Conservation (phyloP, 768 basidiomycete species). For the Podaxis pistillaris region DNA sequence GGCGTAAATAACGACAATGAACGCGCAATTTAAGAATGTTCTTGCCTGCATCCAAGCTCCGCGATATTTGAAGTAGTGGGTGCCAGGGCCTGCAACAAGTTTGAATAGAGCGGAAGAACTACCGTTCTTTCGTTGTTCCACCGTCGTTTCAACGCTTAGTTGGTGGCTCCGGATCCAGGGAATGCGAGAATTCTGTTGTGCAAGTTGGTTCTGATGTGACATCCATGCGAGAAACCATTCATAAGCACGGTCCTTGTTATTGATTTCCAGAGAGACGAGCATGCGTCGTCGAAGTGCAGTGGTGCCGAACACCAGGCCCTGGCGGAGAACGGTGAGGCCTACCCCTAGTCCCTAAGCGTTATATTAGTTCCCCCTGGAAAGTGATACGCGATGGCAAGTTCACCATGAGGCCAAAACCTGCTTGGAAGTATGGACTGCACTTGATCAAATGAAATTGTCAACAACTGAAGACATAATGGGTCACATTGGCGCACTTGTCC, state of each 20-base stretch:
- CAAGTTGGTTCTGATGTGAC: slow-evolving; percentile 57
- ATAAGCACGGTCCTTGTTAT: slow-evolving; percentile 92
- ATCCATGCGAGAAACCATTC: slow-evolving; percentile 98
- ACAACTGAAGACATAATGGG: not conserved
- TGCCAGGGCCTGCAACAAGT: slow-evolving; percentile 94
- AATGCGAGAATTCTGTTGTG: slow-evolving; percentile 22
- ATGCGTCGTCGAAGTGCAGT: slow-evolving; percentile 82
- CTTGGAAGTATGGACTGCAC: slow-evolving; percentile 93
- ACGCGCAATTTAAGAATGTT: slow-evolving; percentile 5
- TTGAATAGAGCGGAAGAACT: slow-evolving; percentile 87
- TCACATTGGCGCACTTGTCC: slow-evolving; percentile 59
- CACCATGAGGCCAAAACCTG: slow-evolving; percentile 97
- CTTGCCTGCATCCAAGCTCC: slow-evolving; percentile 95
- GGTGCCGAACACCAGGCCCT: slow-evolving; percentile 65
- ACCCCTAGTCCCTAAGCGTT: slow-evolving; percentile 81
- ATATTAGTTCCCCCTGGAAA: slow-evolving; percentile 9
- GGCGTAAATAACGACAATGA: slow-evolving; percentile 13
- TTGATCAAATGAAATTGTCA: slow-evolving; percentile 30
- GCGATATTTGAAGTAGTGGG: slow-evolving; percentile 86
- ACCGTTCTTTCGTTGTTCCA: slow-evolving; percentile 88
- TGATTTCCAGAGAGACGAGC: slow-evolving; percentile 94
- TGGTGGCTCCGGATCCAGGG: slow-evolving; percentile 80
- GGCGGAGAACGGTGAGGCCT: slow-evolving; percentile 71
- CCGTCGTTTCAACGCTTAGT: slow-evolving; percentile 89
- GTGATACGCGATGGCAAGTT: slow-evolving; percentile 12